Evolutionary conservation across 2,329 filamentous ascomycete species (phyloP).

Genomic region (Phaeoacremonium minimum): DNA sequence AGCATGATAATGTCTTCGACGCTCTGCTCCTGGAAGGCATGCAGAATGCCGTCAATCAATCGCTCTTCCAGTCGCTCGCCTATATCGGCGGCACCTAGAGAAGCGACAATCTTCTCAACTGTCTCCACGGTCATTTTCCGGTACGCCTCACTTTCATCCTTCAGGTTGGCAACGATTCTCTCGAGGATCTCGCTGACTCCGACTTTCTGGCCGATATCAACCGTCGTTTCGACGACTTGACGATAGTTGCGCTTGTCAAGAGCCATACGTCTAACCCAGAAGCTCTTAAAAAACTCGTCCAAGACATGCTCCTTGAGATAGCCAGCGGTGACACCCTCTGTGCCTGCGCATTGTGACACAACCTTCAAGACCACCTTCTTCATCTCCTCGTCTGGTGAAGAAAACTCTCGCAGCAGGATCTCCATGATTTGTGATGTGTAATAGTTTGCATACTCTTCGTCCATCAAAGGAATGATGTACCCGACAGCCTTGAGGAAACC

Average conservation of each 20-base stretch:
- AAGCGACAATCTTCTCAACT: slow-evolving; percentile 91
- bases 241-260: slow-evolving; percentile 96
- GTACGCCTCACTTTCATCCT: slow-evolving; percentile 97
- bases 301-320: slow-evolving; percentile 96
- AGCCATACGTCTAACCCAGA: slow-evolving; percentile 97
- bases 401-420: slow-evolving; percentile 91
- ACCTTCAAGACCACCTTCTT: slow-evolving; percentile 99
- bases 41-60: slow-evolving; percentile 89
- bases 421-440: slow-evolving; percentile 99
- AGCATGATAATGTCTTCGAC: slow-evolving; percentile 94
- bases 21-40: slow-evolving; percentile 96
- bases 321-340: slow-evolving; percentile 87
- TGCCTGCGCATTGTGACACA: slow-evolving; percentile 90
- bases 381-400: slow-evolving; percentile 98
- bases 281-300: slow-evolving; percentile 96
- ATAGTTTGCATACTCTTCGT: slow-evolving; percentile 99
- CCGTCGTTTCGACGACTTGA: slow-evolving; percentile 96
- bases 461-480: slow-evolving; percentile 98
- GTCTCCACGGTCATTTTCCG: slow-evolving; percentile 99
- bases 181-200: slow-evolving; percentile 93
- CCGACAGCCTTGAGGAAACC: slow-evolving; percentile 97
- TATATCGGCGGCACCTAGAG: slow-evolving; percentile 89
- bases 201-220: slow-evolving; percentile 97
- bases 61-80: slow-evolving; percentile 88
- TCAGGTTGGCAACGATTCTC: slow-evolving; percentile 88